A percentile compares a stretch with the other conserved stretches of the same genome.
phyloP scores from a whole-genome alignment of 148 eudicot species.

The Cornus suecica region DNA sequence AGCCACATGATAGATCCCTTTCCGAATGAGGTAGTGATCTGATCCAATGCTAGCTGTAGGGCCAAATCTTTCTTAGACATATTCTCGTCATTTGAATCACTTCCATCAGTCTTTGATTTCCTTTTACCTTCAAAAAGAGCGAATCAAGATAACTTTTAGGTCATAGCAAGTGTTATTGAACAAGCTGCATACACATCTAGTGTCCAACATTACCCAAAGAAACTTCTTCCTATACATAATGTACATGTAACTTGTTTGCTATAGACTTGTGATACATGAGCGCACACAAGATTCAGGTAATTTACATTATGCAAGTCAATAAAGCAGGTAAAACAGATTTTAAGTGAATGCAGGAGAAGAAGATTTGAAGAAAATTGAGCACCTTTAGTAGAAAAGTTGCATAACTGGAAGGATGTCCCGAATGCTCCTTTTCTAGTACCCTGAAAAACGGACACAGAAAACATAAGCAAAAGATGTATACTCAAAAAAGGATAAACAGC shows the following conservation, averaged over 20 bases:
- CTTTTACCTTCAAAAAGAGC: constrained; percentile 48
- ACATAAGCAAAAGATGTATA: not conserved
- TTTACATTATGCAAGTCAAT: not conserved
- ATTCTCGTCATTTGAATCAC: constrained; percentile 79
- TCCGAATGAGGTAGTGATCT: constrained; percentile 78
- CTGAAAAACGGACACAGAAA: constrained; percentile 25
- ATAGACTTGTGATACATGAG: not conserved
- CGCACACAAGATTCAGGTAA: not conserved
- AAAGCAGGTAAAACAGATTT: not conserved
- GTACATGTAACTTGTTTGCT: no score
- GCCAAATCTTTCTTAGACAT: constrained; percentile 81
- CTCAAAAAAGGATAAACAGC: not conserved
- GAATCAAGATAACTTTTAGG: constrained; percentile 1
- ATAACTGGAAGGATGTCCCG: constrained; percentile 20
- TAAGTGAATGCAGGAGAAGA: not conserved
- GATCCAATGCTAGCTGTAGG: constrained; percentile 79
- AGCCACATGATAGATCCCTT: constrained; percentile 99
- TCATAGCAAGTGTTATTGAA: not conserved
- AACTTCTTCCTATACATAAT: not conserved
- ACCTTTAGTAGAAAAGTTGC: constrained; percentile 45
- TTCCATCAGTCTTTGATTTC: constrained; percentile 71
- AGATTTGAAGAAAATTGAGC: not conserved
- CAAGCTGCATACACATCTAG: not conserved
- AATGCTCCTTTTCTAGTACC: constrained; percentile 27
- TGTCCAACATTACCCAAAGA: not conserved